Percentiles rank a stretch among this genome's conserved stretches.
These are phyloP conservation scores for Pseudogymnoascus verrucosus DNA, from an alignment of 2,329 filamentous ascomycete species.

Conservation along the genomic window DNA sequence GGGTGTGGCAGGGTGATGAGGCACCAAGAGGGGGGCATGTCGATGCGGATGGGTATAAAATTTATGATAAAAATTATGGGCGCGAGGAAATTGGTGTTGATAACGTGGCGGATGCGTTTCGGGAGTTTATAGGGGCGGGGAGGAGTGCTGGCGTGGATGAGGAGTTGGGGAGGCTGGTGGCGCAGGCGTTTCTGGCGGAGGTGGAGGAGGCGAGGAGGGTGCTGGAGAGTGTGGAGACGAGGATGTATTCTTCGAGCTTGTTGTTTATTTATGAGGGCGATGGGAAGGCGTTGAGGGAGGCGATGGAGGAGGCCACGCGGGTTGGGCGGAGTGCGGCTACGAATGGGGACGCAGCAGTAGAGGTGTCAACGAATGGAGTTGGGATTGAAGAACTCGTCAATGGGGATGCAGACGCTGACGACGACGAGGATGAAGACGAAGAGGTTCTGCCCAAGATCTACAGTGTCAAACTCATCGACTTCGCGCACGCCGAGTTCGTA, in stretches of 20 bases:
- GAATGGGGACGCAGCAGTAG: conserved; percentile 16
- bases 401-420: conserved; percentile 34
- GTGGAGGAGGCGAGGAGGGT: conserved; percentile 45
- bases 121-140: conserved; percentile 50
- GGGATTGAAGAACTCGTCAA: conserved; percentile 22
- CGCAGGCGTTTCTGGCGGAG: conserved; percentile 45
- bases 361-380: not conserved
- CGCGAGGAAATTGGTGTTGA: conserved; percentile 42
- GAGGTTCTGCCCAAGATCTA: conserved; percentile 58
- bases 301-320: conserved; percentile 29
- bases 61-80: conserved; percentile 58
- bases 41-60: conserved; percentile 46
- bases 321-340: conserved; percentile 24
- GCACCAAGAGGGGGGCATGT: conserved; percentile 43
- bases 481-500: conserved; percentile 80
- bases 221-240: conserved; percentile 47
- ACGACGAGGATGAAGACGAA: conserved; percentile 43
- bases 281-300: conserved; percentile 40
- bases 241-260: conserved; percentile 51
- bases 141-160: conserved; percentile 47
- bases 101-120: conserved; percentile 48
- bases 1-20: conserved; percentile 50
- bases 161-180: conserved; percentile 48
- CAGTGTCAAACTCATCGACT: conserved; percentile 85
- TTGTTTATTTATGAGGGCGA: conserved; percentile 60